Percentiles rank a stretch among this genome's conserved stretches.
Conservation (phyloP, 768 basidiomycete genomes). For the Suillus fuscotomentosus region DNA sequence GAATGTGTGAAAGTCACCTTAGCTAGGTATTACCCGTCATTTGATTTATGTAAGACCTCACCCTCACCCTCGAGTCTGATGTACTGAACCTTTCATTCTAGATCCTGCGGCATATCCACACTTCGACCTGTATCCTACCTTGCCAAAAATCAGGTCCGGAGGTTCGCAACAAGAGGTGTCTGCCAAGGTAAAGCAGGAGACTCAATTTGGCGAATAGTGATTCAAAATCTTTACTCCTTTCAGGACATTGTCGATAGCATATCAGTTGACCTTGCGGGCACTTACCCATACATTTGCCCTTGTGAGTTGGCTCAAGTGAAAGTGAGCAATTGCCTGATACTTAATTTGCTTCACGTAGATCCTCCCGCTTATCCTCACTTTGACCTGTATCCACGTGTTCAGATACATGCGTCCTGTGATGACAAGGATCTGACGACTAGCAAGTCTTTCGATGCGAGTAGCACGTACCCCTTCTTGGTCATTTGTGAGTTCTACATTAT, state of each 20-base stretch:
- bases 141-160: slow-evolving; percentile 1
- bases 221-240: background rate
- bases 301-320: slow-evolving; percentile 4
- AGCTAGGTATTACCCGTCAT: slow-evolving; percentile 16
- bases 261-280: slow-evolving; percentile 2
- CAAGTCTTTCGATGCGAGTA: slow-evolving; percentile 1
- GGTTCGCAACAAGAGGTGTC: background rate
- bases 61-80: background rate
- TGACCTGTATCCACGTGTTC: slow-evolving; percentile 28
- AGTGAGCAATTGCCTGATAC: background rate
- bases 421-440: background rate
- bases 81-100: slow-evolving; percentile 1
- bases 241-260: background rate
- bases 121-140: slow-evolving; percentile 22
- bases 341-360: slow-evolving; percentile 10
- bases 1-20: background rate
- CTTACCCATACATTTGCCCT: slow-evolving; percentile 5
- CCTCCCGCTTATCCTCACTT: slow-evolving; percentile 30
- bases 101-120: slow-evolving; percentile 37
- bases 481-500: slow-evolving; percentile 12
- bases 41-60: slow-evolving; percentile 22
- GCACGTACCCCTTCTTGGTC: slow-evolving; percentile 14
- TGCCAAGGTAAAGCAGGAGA: background rate
- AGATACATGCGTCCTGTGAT: background rate
- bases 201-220: background rate